Evolutionary conservation across 1,284 basidiomycete species (phyloP), one percentile per base, ranked within the genome.

Genomic region (Ganoderma lucidum): DNA sequence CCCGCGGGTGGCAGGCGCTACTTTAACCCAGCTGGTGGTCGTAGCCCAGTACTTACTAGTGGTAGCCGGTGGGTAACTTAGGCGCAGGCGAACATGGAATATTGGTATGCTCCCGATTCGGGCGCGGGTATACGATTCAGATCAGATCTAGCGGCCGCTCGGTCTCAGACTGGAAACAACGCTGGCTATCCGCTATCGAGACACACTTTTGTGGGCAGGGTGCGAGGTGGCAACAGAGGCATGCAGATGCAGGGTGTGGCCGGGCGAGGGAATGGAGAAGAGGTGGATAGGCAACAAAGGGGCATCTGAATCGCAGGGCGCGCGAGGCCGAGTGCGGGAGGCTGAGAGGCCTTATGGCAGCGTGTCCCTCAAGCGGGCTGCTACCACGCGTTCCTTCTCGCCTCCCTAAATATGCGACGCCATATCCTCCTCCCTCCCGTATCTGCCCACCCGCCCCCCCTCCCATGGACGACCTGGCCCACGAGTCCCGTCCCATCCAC

Each of bases 381-480:
- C 74, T 67, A 72, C 76, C 80, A 80, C 79, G 79, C 79, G 78
- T 79, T 78, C 75, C 68, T 73, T 73, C 71, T 70, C 69, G 68
- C 66, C 75, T 76, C 76, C 76, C 78, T 77, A 78, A 78, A 78
- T 80, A 80, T 78, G 73, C 83, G 75, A 76, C 71, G 70, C 75
- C 76, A 70, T 73, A 68, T 75, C 73, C 77, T 75, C 70, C 75
- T 74, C 76, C 76, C 75, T 76, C 77, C 76, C 66, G 64, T 77
- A 73, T 79, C 78, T 69, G 70, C 69, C 74, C 73, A 23, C 74
- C 68, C 73, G 72, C 70, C 73, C 76, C 3, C 75, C 72, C 74
- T 75, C 79, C 77, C 79, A 88, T 88, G 86, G 86, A 88, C 80
- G 82, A 86, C 81, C 81, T 85, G 74, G 83, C 84, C 76, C 82